These are phyloP conservation scores for Leonotis leonurus DNA, from an alignment of 257 asterid species.

Conservation along the genomic window DNA sequence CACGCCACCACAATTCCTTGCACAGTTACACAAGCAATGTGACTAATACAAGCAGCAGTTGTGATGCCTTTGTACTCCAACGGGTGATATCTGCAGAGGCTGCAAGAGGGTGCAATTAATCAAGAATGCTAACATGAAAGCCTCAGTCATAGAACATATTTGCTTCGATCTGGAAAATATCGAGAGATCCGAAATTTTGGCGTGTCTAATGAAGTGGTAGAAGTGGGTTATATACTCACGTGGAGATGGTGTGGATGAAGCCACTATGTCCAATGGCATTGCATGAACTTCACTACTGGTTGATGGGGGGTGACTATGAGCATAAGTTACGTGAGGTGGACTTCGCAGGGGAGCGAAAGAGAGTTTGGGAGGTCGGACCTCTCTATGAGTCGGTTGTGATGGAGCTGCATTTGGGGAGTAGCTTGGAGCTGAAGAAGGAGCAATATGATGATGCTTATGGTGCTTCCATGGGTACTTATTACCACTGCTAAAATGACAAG, in stretches of 20 bases:
- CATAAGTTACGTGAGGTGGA: constrained; percentile 42
- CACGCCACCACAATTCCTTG: constrained; percentile 41
- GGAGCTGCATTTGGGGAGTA: constrained; percentile 48
- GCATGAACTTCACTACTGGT: constrained; percentile 31
- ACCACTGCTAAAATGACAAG: constrained; percentile 39
- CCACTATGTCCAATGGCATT: constrained; percentile 36
- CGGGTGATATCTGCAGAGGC: constrained; percentile 42
- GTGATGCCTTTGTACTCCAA: constrained; percentile 28
- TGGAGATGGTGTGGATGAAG: constrained; percentile 51
- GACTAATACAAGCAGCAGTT: constrained; percentile 23
- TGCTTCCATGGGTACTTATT: constrained; percentile 40
- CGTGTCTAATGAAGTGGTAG: neutral
- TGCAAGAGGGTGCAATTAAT: constrained; percentile 30
- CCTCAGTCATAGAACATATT: no score
- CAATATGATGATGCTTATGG: constrained; percentile 21
- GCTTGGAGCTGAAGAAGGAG: constrained; percentile 45
- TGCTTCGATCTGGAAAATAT: neutral
- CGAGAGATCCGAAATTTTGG: neutral
- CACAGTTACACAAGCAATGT: constrained; percentile 28
- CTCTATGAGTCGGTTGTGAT: constrained; percentile 23
- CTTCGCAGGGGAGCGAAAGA: constrained; percentile 36
- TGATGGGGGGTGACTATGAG: constrained; percentile 53
- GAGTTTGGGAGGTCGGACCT: constrained; percentile 22
- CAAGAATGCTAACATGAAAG: neutral
- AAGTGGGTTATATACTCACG: constrained; percentile 37